These are phyloP conservation scores for Magnaporthiopsis rhizophila DNA, from an alignment of 2,329 filamentous ascomycete genomes.

Conservation along the genomic window DNA sequence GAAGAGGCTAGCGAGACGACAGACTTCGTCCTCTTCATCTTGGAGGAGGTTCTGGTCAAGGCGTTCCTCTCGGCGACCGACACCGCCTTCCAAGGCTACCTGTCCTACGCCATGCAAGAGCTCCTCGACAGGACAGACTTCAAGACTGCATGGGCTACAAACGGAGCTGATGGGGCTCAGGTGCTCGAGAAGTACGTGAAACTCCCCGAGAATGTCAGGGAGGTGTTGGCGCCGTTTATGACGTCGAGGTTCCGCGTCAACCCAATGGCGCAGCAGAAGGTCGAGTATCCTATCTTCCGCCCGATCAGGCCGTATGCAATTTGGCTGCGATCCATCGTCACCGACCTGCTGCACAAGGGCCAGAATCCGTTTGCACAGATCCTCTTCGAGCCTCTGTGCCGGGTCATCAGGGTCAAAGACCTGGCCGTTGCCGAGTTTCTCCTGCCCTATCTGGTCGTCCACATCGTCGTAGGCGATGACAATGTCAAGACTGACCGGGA, in stretches of 20 bases:
- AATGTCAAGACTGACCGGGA: conserved; percentile 44
- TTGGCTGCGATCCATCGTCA: conserved; percentile 75
- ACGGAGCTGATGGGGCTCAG: conserved; percentile 41
- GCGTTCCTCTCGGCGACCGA: conserved; percentile 88
- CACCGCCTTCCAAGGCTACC: conserved; percentile 77
- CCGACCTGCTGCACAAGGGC: conserved; percentile 72
- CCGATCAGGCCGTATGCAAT: conserved; percentile 60
- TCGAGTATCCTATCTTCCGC: conserved; percentile 72
- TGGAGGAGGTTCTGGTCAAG: conserved; percentile 83
- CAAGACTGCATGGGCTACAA: conserved; percentile 42
- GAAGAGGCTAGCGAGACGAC: conserved; percentile 67
- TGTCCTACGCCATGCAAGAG: conserved; percentile 93
- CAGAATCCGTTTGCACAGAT: conserved; percentile 66
- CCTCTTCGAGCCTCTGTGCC: conserved; percentile 73
- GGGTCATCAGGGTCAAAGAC: conserved; percentile 79
- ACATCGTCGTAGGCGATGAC: conserved; percentile 67
- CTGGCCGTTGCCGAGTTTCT: conserved; percentile 80
- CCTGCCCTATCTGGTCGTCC: conserved; percentile 78
- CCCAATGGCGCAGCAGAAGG: conserved; percentile 46
- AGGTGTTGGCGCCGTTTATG: conserved; percentile 80
- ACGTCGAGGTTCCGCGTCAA: conserved; percentile 74
- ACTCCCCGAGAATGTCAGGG: conserved; percentile 69
- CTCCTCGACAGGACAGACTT: conserved; percentile 73
- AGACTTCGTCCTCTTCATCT: conserved; percentile 75
- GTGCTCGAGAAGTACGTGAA: conserved; percentile 68